phyloP scores from a whole-genome alignment of 176 grass and related monocot genomes.

The Typha latifolia region DNA sequence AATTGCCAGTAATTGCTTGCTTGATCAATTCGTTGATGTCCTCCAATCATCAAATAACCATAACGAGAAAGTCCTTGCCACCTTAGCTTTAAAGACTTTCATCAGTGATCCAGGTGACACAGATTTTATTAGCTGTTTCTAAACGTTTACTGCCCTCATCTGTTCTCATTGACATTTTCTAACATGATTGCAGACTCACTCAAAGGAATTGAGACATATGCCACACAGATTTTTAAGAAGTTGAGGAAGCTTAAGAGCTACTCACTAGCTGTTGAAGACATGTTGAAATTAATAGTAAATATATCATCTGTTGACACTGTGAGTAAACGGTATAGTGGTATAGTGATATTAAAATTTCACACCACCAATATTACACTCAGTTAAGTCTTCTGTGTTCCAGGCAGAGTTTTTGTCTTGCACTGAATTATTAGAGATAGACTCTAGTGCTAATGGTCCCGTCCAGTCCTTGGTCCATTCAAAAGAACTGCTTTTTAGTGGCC shows the following conservation, averaged over 20 bases:
- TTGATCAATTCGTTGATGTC: not conserved
- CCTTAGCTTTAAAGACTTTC: not conserved
- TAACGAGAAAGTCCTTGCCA: not conserved
- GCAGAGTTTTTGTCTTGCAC: not conserved
- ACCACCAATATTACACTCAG: not conserved
- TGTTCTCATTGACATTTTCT: not conserved
- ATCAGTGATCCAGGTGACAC: not conserved
- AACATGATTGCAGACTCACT: not conserved
- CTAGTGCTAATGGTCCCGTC: not conserved
- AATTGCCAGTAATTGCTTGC: not conserved
- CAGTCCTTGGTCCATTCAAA: not conserved
- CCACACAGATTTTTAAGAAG: not conserved
- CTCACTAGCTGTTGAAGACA: not conserved
- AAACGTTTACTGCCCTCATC: not conserved
- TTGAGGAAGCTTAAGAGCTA: not conserved
- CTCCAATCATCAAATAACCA: not conserved
- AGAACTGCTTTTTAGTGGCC: not conserved
- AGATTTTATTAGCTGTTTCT: not conserved
- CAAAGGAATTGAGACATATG: not conserved
- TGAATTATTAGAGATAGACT: not conserved
- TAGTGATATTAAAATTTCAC: not conserved
- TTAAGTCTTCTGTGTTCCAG: not conserved
- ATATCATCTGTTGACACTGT: not conserved
- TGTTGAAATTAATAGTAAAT: constrained; percentile 2
- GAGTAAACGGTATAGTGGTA: too few relatives aligned